Evolutionary conservation across 441 rosid genomes (phyloP).

Genomic region (Euphorbia schlechtendalii): DNA sequence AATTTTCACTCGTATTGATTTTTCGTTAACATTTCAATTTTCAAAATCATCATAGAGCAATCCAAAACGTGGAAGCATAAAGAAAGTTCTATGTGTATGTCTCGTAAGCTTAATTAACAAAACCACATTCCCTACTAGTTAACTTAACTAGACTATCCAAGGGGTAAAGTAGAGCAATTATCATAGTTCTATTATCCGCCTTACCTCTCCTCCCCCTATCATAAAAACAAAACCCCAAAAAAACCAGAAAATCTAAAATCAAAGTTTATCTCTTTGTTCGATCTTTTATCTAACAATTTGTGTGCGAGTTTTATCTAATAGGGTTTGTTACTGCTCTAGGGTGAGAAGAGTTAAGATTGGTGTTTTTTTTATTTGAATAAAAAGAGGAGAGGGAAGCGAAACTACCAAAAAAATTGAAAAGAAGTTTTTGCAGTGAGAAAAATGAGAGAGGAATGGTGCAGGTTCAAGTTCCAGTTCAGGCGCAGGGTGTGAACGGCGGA

Average conservation of each 20-base stretch:
- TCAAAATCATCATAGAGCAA: no score
- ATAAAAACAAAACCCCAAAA: conserved; percentile 14
- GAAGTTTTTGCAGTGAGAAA: conserved; percentile 2
- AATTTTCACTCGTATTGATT: no score
- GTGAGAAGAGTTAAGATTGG: conserved; percentile 5
- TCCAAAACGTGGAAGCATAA: no score
- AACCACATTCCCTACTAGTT: no score
- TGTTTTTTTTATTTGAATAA: conserved; percentile 28
- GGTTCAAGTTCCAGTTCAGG: conserved; percentile 54
- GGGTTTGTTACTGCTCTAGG: conserved; percentile 12
- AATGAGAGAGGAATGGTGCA: conserved; percentile 47
- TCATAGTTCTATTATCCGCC: no score
- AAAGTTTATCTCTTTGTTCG: conserved; percentile 3
- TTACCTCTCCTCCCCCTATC: conserved; percentile 52
- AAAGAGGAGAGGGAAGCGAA: conserved; percentile 77
- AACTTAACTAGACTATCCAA: no score
- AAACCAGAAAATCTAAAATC: conserved; percentile 15
- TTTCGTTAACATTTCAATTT: no score
- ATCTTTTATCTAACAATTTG: conserved; percentile 12
- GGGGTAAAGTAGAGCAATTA: no score
- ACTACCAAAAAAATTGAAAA: conserved; percentile 15
- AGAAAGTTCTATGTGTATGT: no score
- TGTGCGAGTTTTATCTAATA: conserved; percentile 10
- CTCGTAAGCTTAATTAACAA: no score
- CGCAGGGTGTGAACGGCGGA: conserved; percentile 39